Evolutionary conservation across 1,284 basidiomycete genomes (phyloP), one percentile per base, ranked within the genome.

Genomic region (Tausonia pullulans): DNA sequence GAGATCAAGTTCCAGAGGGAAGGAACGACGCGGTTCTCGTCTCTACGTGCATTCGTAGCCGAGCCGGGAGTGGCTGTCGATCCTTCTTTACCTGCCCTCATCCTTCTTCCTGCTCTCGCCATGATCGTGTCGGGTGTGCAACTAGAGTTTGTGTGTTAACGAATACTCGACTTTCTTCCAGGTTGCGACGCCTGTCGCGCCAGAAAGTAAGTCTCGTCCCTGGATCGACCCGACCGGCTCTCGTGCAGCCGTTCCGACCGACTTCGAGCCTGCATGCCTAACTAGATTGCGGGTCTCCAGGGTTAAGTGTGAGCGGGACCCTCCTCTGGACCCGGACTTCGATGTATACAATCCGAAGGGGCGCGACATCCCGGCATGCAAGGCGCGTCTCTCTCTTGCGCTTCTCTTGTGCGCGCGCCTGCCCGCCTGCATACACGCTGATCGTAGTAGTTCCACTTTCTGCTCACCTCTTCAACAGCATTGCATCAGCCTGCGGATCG

Each of bases 401-500:
- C 16, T 4, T 39, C 40, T 13, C n/a, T 50, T 11, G 9, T 49
- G 4, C 5, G 54, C 54, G 9, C 54, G 27, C 40, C 0, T 6
- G 11, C 53, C 50, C 40, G 14, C 58, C 11, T 52, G 5, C 60
- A 27, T 27, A 27, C 27, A 27, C 27, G 27, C 27, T 27, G 27
- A 27, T 27, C 27, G 27, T 27, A 27, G 27, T 27, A 27, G 27
- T 27, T 56, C 40, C 54, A 56, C n/a, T 5, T 46, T 39, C 41
- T 13, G 9, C 52, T 2, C 14, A 9, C 3, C n/a, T 6, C 6
- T 3, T 13, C 5, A 4, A 88, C 60, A 87, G 74, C 87, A 88
- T 72, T 90, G 87, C 73, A 80, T 86, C 70, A 81, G 86, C 1
- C 82, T 90, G 62, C 85, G 83, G 44, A 87, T 89, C 60, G 82